These are phyloP conservation scores for Populus pruinosa DNA, from an alignment of 345 rosid genomes.

Conservation along the genomic window DNA sequence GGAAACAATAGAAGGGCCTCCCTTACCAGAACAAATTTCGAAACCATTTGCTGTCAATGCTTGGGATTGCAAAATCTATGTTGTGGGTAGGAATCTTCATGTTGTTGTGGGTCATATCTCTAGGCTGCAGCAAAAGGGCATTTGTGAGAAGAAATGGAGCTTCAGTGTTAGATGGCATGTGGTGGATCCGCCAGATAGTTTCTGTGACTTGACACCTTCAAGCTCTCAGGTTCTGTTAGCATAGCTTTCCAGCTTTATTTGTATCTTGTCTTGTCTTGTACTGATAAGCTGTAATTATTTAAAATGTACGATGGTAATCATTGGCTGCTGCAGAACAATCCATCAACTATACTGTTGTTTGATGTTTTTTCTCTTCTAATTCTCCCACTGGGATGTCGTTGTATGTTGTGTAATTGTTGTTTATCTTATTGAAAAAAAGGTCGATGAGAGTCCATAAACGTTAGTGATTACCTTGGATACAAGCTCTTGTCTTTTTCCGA, in stretches of 20 bases:
- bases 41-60: slow-evolving; percentile 79
- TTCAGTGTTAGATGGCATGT: slow-evolving; percentile 70
- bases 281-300: slow-evolving; percentile 18
- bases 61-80: slow-evolving; percentile 53
- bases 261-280: slow-evolving; percentile 3
- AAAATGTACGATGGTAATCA: slow-evolving; percentile 20
- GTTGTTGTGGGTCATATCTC: slow-evolving; percentile 65
- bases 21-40: slow-evolving; percentile 79
- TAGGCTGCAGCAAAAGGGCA: slow-evolving; percentile 27
- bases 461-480: no score
- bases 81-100: slow-evolving; percentile 70
- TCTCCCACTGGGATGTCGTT: not conserved
- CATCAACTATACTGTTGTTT: slow-evolving; percentile 1
- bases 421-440: not conserved
- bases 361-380: not conserved
- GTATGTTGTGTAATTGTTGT: slow-evolving; percentile 7
- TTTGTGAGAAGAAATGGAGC: slow-evolving; percentile 30
- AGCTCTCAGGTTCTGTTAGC: slow-evolving; percentile 77
- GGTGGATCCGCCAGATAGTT: slow-evolving; percentile 55
- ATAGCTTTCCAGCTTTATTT: slow-evolving; percentile 27
- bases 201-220: slow-evolving; percentile 68
- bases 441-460: no score
- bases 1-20: slow-evolving; percentile 70
- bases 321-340: not conserved
- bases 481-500: no score